Conservation (phyloP, 2,329 filamentous ascomycete species). For the Myriosclerotinia duriaeana region DNA sequence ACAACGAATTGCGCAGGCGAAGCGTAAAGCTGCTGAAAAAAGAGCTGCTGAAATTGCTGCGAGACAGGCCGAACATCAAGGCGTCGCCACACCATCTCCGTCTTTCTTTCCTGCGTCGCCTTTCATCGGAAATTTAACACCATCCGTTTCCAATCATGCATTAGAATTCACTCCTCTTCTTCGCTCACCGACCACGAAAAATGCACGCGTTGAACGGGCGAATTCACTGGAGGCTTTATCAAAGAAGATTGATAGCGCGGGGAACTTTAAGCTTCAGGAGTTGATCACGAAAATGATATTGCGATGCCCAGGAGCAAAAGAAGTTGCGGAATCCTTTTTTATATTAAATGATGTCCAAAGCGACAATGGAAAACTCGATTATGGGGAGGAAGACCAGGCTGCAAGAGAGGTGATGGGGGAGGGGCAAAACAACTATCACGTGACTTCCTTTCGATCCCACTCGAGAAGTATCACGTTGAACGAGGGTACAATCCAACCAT, state of each 20-base stretch:
- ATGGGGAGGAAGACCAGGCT: background rate
- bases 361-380: background rate
- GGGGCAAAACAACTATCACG: background rate
- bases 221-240: background rate
- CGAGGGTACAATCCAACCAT: background rate
- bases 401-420: background rate
- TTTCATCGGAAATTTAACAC: background rate
- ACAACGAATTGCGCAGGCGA: constrained; percentile 8
- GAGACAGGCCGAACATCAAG: background rate
- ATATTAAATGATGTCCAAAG: background rate
- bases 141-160: background rate
- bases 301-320: constrained; percentile 7
- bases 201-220: background rate
- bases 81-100: background rate
- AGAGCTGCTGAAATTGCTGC: constrained; percentile 5
- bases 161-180: background rate
- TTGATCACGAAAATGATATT: constrained; percentile 14
- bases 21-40: background rate
- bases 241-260: constrained; percentile 5
- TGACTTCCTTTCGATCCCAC: accelerated
- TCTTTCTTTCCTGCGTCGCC: background rate
- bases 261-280: background rate
- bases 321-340: constrained; percentile 6
- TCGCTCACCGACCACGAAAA: background rate
- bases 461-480: background rate